Evolutionary conservation across 2,329 filamentous ascomycete genomes (phyloP), one percentile per base, ranked within the genome.

Genomic region (Claviceps quebecensis): DNA sequence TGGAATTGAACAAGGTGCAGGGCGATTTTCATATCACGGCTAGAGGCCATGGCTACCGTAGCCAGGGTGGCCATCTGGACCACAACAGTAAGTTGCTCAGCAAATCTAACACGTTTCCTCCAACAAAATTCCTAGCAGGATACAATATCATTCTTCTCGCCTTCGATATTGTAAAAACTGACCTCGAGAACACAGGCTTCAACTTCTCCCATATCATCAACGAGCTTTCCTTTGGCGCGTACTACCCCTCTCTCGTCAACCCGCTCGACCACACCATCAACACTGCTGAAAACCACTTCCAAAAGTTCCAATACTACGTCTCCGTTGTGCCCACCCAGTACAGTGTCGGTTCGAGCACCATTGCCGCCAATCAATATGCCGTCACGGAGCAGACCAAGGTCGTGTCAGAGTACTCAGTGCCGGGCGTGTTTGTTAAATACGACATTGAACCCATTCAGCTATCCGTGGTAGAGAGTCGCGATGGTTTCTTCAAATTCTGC

Each of bases 21-120:
- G 93, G 91, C 4, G 91, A 98, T 67, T 97, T 98, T 64, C 93
- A 98, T 65, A 93, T 98, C 62, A 98, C 93, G 1, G 93, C 93
- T 3, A 73, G 89, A 55, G 93, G 93, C 0, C 91, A 97, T 67
- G 93, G 93, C n/a, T 98, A 98, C 68, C 78, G 80, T 67, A 88
- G 90, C 63, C 75, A 81, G 57, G 86, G 83, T 40, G 59, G 63
- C 40, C 90, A 97, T 71, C 70, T 97, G 57, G 86, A 95, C 61
- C 91, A 97, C 66, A 73, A 65, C 41, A 67, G 88, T 93, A 75
- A 68, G 82, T 73, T 19, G 14, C 26, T 22, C 39, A 19, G 26
- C 26, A 29, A 29, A 9, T 8, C 8, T 3, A 9, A 29, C 8
- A 29, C 26, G 2, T 3, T 29, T 29, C 2, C 26, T 29, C 2